Conservation (phyloP, 768 basidiomycete genomes). For the Boletus rubescentipes region DNA sequence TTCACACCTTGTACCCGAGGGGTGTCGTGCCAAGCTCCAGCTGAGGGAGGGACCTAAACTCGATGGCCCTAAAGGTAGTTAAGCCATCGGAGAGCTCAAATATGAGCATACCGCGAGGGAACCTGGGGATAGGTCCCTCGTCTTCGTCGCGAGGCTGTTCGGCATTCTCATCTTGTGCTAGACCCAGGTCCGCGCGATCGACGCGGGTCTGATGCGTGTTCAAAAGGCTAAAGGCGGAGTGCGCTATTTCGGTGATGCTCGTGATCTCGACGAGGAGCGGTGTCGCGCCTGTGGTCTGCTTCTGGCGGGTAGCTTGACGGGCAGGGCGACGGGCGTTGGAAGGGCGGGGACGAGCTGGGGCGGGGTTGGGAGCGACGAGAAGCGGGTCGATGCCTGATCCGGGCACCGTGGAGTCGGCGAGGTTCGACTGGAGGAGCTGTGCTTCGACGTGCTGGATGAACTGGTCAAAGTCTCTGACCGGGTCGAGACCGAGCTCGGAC, state of each 20-base stretch:
- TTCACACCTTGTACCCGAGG: slow-evolving; percentile 76
- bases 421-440: slow-evolving; percentile 72
- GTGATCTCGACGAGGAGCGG: slow-evolving; percentile 75
- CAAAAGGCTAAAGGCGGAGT: slow-evolving; percentile 78
- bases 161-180: slow-evolving; percentile 38
- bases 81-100: slow-evolving; percentile 80
- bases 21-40: slow-evolving; percentile 73
- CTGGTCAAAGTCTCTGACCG: slow-evolving; percentile 44
- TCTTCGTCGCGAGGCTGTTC: slow-evolving; percentile 53
- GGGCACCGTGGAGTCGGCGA: slow-evolving; percentile 66
- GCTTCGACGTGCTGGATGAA: slow-evolving; percentile 56
- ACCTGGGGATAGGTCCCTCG: slow-evolving; percentile 77
- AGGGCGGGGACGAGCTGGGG: slow-evolving; percentile 5
- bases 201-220: slow-evolving; percentile 65
- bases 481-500: slow-evolving; percentile 46
- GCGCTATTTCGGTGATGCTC: slow-evolving; percentile 79
- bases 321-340: background rate
- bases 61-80: slow-evolving; percentile 67
- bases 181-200: slow-evolving; percentile 51
- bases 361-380: slow-evolving; percentile 15
- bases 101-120: slow-evolving; percentile 76
- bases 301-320: slow-evolving; percentile 11
- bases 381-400: slow-evolving; percentile 58
- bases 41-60: slow-evolving; percentile 65
- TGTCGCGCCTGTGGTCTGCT: slow-evolving; percentile 31